These are phyloP conservation scores for Aureobasidium lini DNA, from an alignment of 2,329 filamentous ascomycete genomes.

Conservation along the genomic window DNA sequence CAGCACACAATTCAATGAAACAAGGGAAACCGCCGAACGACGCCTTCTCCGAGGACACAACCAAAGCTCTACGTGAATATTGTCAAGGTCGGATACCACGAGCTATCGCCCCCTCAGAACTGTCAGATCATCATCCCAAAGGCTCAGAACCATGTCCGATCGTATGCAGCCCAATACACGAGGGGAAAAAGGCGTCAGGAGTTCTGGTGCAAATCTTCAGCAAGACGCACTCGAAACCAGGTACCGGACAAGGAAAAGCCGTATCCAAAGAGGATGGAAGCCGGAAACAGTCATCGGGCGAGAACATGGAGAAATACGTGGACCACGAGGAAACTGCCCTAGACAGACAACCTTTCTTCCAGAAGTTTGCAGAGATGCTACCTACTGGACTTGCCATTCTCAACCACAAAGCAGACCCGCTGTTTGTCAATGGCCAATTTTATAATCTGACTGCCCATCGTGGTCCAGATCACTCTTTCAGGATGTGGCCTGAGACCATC, in stretches of 20 bases:
- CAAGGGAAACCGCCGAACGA: constrained; percentile 30
- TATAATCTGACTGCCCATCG: constrained; percentile 39
- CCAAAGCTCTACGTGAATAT: constrained; percentile 28
- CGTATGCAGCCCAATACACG: constrained; percentile 21
- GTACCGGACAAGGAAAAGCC: neutral
- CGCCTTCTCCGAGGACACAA: constrained; percentile 28
- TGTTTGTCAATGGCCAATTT: constrained; percentile 42
- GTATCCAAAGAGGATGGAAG: neutral
- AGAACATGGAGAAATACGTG: neutral
- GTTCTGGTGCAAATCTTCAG: constrained; percentile 21
- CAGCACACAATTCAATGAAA: constrained; percentile 26
- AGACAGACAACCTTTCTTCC: constrained; percentile 36
- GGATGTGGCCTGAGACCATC: constrained; percentile 40
- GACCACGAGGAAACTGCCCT: constrained; percentile 15
- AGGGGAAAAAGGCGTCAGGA: constrained; percentile 10
- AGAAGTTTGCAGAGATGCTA: constrained; percentile 38
- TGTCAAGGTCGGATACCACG: constrained; percentile 18
- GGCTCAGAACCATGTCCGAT: constrained; percentile 16
- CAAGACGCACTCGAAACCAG: neutral
- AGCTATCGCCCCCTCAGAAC: constrained; percentile 18
- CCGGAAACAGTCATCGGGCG: neutral
- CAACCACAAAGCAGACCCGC: constrained; percentile 35
- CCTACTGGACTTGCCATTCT: constrained; percentile 41
- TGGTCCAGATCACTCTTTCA: constrained; percentile 33
- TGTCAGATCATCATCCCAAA: constrained; percentile 13